phyloP scores from a whole-genome alignment of 148 eudicot species.

The Camellia sinensis region DNA sequence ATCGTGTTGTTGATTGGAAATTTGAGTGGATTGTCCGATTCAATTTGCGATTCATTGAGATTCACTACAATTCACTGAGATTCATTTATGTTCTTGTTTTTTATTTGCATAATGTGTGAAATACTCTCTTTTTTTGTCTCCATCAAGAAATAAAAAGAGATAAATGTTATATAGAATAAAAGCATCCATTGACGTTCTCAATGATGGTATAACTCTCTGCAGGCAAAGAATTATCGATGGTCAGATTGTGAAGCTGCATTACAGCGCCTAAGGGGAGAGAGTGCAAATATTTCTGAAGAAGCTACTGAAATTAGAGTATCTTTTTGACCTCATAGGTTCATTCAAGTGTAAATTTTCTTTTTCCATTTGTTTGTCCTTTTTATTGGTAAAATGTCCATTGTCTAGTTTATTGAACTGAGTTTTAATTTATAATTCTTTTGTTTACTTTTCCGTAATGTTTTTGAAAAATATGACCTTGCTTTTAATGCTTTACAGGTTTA shows the following conservation, averaged over 20 bases:
- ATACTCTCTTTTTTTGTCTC: too few species aligned
- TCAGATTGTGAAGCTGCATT: slow-evolving; percentile 52
- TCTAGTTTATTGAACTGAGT: background rate
- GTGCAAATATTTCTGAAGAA: slow-evolving; percentile 48
- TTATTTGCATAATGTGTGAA: too few species aligned
- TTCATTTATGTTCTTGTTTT: too few species aligned
- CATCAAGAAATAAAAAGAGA: too few species aligned
- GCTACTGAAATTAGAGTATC: slow-evolving; percentile 59
- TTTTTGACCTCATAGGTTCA: background rate
- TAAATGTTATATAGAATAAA: background rate
- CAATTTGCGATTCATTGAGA: too few species aligned
- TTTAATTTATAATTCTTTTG: background rate
- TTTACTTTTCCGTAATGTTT: background rate
- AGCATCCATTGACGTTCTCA: background rate
- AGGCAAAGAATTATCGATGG: slow-evolving; percentile 56
- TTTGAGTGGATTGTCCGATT: too few species aligned
- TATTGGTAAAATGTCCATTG: background rate
- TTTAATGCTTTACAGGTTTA: slow-evolving; percentile 42
- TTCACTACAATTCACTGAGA: too few species aligned
- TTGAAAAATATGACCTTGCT: background rate
- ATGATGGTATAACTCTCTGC: slow-evolving; percentile 14
- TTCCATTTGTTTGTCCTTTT: background rate
- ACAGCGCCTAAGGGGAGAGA: slow-evolving; percentile 47
- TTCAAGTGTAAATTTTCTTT: background rate
- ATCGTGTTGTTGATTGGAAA: too few species aligned